Evolutionary conservation across 2,329 filamentous ascomycete genomes (phyloP).

Genomic region (Karstenula rhodostoma): DNA sequence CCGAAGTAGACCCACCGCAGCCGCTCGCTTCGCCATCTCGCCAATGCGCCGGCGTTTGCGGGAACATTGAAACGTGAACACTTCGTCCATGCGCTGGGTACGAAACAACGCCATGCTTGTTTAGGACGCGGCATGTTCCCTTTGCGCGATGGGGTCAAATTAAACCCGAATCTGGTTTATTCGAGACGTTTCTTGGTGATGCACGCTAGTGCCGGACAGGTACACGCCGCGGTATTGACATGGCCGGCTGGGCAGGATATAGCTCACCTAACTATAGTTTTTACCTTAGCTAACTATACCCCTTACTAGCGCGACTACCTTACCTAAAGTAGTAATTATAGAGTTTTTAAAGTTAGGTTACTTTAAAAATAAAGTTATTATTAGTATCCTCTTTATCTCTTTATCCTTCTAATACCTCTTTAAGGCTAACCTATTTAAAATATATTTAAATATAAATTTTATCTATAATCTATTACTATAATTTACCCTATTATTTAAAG

Average conservation of each 20-base stretch:
- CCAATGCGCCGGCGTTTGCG: not conserved
- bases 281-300: too few species aligned
- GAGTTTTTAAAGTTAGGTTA: too few species aligned
- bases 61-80: constrained; percentile 3
- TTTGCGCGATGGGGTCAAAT: not conserved
- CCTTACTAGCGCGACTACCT: too few species aligned
- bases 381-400: too few species aligned
- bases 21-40: constrained; percentile 9
- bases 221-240: not conserved
- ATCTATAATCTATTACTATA: too few species aligned
- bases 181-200: constrained; percentile 6
- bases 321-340: too few species aligned
- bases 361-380: too few species aligned
- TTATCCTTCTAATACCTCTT: too few species aligned
- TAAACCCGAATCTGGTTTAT: not conserved
- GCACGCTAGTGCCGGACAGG: not conserved
- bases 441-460: too few species aligned
- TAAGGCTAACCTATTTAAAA: too few species aligned
- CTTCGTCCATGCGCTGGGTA: constrained; percentile 7
- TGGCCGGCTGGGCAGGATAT: not conserved
- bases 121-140: not conserved
- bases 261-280: too few species aligned
- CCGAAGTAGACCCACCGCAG: constrained; percentile 8
- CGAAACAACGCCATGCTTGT: not conserved
- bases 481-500: too few species aligned